Conservation (phyloP, 257 asterid species). For the Solanum bulbocastanum region DNA sequence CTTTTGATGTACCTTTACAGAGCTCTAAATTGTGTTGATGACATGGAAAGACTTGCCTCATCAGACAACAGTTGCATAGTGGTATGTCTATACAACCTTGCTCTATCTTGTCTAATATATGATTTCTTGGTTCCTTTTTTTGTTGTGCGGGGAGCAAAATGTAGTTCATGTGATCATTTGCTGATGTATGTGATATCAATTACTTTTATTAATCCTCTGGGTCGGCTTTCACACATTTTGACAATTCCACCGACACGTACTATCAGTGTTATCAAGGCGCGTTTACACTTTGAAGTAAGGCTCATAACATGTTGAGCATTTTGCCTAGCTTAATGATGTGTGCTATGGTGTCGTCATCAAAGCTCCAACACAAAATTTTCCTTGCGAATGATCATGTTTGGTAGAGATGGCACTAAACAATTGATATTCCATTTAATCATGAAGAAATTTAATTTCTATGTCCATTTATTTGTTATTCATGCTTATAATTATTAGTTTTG, state of each 20-base stretch:
- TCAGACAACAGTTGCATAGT: conserved; percentile 81
- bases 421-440: not conserved
- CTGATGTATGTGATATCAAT: not conserved
- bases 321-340: not conserved
- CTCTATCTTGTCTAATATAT: not conserved
- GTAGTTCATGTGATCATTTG: not conserved
- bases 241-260: not conserved
- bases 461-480: not conserved
- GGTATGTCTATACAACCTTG: conserved; percentile 39
- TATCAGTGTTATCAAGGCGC: not conserved
- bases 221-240: not conserved
- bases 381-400: not conserved
- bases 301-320: not conserved
- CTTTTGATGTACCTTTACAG: conserved; percentile 86
- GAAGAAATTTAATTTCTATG: not conserved
- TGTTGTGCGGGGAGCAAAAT: not conserved
- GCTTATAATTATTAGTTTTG: not conserved
- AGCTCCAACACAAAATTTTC: not conserved
- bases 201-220: not conserved
- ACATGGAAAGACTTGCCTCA: conserved; percentile 92
- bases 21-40: conserved; percentile 63
- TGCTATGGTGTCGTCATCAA: not conserved
- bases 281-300: not conserved
- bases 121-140: not conserved
- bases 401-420: not conserved